A percentile compares a stretch with the other conserved stretches of the same genome.
Conservation (phyloP, 805 yeast species). For the Lachancea cidri region DNA sequence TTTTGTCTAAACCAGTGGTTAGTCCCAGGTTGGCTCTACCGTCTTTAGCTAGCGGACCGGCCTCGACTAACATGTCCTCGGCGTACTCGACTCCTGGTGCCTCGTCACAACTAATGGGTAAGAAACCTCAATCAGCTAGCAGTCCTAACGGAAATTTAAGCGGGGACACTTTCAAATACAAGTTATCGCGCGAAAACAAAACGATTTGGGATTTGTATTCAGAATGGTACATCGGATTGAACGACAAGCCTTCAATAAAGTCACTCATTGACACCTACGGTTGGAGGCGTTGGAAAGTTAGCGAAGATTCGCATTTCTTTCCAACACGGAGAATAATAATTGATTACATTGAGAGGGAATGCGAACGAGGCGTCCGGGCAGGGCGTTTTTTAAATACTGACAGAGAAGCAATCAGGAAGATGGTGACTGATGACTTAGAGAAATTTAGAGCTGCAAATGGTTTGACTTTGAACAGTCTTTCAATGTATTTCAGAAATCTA, state of each 20-base stretch:
- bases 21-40: slow-evolving; percentile 17
- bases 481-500: slow-evolving; percentile 30
- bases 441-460: slow-evolving; percentile 32
- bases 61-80: slow-evolving; percentile 8
- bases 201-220: slow-evolving; percentile 35
- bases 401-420: slow-evolving; percentile 30
- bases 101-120: slow-evolving; percentile 6
- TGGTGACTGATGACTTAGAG: slow-evolving; percentile 32
- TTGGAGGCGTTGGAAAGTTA: slow-evolving; percentile 36
- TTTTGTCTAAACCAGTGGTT: slow-evolving; percentile 23
- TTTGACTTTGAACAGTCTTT: slow-evolving; percentile 31
- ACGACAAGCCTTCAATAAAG: slow-evolving; percentile 30
- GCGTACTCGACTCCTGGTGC: slow-evolving; percentile 9
- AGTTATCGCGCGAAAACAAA: slow-evolving; percentile 34
- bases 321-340: slow-evolving; percentile 36
- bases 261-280: slow-evolving; percentile 32
- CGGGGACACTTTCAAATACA: slow-evolving; percentile 29
- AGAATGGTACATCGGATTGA: slow-evolving; percentile 36
- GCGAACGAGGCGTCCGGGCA: slow-evolving; percentile 29
- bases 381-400: slow-evolving; percentile 31
- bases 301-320: slow-evolving; percentile 36
- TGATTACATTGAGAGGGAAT: slow-evolving; percentile 35
- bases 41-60: slow-evolving; percentile 6
- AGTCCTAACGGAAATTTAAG: slow-evolving; percentile 15
- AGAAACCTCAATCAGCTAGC: slow-evolving; percentile 1